phyloP scores from a whole-genome alignment of 495 filamentous ascomycete species.

The Annulohypoxylon stygium region DNA sequence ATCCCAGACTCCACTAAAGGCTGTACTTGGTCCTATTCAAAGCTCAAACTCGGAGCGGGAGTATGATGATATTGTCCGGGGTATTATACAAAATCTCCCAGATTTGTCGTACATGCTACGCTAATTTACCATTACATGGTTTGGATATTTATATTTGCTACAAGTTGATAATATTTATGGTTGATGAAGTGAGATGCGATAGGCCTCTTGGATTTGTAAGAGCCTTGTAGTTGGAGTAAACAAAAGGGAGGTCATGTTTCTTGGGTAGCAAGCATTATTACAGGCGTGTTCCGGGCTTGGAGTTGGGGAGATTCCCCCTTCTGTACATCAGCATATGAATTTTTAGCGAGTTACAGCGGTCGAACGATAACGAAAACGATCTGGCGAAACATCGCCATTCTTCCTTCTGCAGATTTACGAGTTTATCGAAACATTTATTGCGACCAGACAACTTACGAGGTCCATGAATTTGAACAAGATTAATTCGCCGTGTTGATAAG shows the following conservation, averaged over 20 bases:
- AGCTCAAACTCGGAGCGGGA: constrained; percentile 44
- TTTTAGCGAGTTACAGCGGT: constrained; percentile 19
- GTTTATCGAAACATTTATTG: background rate
- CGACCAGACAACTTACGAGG: background rate
- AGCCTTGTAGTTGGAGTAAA: constrained; percentile 32
- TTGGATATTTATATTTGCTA: constrained; percentile 26
- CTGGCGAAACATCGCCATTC: constrained; percentile 4
- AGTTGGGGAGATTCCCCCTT: constrained; percentile 29
- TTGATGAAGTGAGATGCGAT: constrained; percentile 1
- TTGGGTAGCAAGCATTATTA: constrained; percentile 37
- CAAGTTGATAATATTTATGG: constrained; percentile 21
- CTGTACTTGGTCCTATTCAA: constrained; percentile 34
- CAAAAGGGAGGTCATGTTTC: constrained; percentile 27
- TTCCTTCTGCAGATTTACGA: background rate
- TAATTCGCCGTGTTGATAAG: constrained; percentile 10
- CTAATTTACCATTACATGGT: constrained; percentile 29
- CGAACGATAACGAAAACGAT: constrained; percentile 27
- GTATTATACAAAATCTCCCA: constrained; percentile 59
- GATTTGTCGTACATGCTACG: constrained; percentile 69
- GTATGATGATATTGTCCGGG: constrained; percentile 53
- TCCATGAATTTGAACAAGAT: background rate
- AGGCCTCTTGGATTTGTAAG: constrained; percentile 16
- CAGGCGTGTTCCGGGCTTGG: constrained; percentile 32
- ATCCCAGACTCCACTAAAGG: constrained; percentile 10
- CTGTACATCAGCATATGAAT: constrained; percentile 22